A percentile compares a stretch with the other conserved stretches of the same genome.
phyloP scores from a whole-genome alignment of 345 rosid genomes.

The Zanthoxylum bungeanum region DNA sequence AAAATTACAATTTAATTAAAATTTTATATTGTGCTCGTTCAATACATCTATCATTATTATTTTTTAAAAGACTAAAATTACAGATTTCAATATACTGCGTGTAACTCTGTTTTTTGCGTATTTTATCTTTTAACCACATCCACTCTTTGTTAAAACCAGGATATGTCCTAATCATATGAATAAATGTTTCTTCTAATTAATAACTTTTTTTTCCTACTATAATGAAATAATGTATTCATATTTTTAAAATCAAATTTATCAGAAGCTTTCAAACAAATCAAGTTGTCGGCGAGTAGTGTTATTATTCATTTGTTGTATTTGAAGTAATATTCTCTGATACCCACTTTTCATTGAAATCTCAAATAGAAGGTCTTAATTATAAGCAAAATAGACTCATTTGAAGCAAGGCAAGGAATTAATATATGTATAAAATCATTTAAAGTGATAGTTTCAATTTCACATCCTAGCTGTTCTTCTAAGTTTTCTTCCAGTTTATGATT shows the following conservation, averaged over 20 bases:
- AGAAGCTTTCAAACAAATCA: background rate
- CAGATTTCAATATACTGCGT: too few relatives aligned
- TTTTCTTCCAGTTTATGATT: conserved; percentile 27
- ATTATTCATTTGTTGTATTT: conserved; percentile 28
- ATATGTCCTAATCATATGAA: background rate
- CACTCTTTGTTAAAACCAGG: too few relatives aligned
- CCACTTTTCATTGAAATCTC: conserved; percentile 5
- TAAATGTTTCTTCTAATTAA: background rate
- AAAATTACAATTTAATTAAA: too few relatives aligned
- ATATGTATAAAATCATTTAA: conserved; percentile 27
- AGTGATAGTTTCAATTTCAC: conserved; percentile 25
- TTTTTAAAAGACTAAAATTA: too few relatives aligned
- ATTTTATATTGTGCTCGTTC: too few relatives aligned
- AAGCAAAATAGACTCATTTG: too few relatives aligned
- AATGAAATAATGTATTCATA: background rate
- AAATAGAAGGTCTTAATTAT: background rate
- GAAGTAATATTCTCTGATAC: conserved; percentile 28
- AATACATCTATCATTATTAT: too few relatives aligned
- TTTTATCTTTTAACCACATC: too few relatives aligned
- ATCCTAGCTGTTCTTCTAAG: conserved; percentile 25
- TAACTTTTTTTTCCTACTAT: background rate
- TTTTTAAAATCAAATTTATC: too few relatives aligned
- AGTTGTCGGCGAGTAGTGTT: conserved; percentile 21
- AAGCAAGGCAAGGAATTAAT: background rate
- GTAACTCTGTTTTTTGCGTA: too few relatives aligned